Evolutionary conservation across 2,329 filamentous ascomycete species (phyloP).

Genomic region (Rhexocercosporidium sp.): DNA sequence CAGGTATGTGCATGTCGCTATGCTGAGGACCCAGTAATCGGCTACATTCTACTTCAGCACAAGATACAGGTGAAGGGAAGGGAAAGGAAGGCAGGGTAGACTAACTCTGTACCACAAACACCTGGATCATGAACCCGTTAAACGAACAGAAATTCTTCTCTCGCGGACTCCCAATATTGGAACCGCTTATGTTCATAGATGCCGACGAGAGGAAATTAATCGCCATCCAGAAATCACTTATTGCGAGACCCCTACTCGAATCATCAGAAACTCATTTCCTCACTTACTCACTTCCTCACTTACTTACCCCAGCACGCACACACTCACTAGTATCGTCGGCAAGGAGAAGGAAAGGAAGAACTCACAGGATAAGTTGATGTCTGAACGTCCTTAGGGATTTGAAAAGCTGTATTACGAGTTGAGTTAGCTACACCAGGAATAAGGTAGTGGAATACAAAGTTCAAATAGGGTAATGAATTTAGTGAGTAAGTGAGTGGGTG

Average conservation of each 20-base stretch:
- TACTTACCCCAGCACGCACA: too few species aligned
- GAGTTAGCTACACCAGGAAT: not conserved
- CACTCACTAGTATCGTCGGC: too few species aligned
- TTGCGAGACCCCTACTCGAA: slow-evolving; percentile 43
- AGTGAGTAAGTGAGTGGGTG: not conserved
- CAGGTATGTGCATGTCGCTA: slow-evolving; percentile 49
- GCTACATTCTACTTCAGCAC: slow-evolving; percentile 32
- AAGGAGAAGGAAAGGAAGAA: not conserved
- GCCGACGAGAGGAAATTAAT: slow-evolving; percentile 48
- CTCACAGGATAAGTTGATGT: slow-evolving; percentile 47
- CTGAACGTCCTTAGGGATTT: slow-evolving; percentile 46
- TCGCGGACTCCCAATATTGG: slow-evolving; percentile 39
- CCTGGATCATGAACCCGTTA: slow-evolving; percentile 50
- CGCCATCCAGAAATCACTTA: slow-evolving; percentile 49
- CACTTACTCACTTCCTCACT: too few species aligned
- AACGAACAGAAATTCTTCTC: slow-evolving; percentile 45
- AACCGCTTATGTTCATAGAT: slow-evolving; percentile 43
- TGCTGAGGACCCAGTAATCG: slow-evolving; percentile 51
- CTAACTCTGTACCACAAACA: slow-evolving; percentile 50
- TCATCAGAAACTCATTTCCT: too few species aligned
- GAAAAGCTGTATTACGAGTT: slow-evolving; percentile 42
- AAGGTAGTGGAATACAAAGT: too few species aligned
- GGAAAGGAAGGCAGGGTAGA: not conserved
- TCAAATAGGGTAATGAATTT: not conserved
- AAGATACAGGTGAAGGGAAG: not conserved